Evolutionary conservation across 2,329 filamentous ascomycete genomes (phyloP), one percentile per base, ranked within the genome.

Genomic region (Exophiala bonariae): DNA sequence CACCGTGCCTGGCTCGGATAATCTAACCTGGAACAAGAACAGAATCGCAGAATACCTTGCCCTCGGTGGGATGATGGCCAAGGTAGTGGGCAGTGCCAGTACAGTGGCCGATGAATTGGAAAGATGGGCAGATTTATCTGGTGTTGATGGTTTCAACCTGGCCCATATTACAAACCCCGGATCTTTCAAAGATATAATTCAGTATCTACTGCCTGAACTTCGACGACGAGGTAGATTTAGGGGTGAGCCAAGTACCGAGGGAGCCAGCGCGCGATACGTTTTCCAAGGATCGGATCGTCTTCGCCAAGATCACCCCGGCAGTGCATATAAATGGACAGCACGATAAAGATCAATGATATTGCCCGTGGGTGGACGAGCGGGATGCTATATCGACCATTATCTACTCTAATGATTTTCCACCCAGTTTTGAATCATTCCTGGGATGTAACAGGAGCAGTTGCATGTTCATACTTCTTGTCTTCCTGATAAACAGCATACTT

Each of bases 71-170:
- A 61, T 77, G 26, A 72, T 71, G 0, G 74, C 76, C 0, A 70
- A 77, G 3, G 61, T 66, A 3, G 67, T 79, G 8, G 77, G 86
- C 0, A 86, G 82, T 0, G 70, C 84, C 0, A 65, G 73, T 13
- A 78, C 81, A 54, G 83, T 89, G 1, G 85, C 82, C 0, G 84
- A 89, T 59, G 75, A 78, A 35, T 73, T 89, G 41, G 82, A 89
- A 65, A 66, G 71, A 1, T 89, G 85, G 84, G 71, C 87, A 0
- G 60, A 71, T 3, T 83, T 86, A 60, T 83, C 81, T 0, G 85
- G 86, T 54, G 77, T 89, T 1, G 85, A 89, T 60, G 85, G 85
- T 0, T 89, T 89, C 66, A 89, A 89, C 55, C 48, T 77, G 17
- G 80, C 80, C 1, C 86, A 87, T 53, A 79, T 81, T 0, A 66